These are phyloP conservation scores for Hibiscus tridactylites DNA, from an alignment of 345 rosid genomes.

Conservation along the genomic window DNA sequence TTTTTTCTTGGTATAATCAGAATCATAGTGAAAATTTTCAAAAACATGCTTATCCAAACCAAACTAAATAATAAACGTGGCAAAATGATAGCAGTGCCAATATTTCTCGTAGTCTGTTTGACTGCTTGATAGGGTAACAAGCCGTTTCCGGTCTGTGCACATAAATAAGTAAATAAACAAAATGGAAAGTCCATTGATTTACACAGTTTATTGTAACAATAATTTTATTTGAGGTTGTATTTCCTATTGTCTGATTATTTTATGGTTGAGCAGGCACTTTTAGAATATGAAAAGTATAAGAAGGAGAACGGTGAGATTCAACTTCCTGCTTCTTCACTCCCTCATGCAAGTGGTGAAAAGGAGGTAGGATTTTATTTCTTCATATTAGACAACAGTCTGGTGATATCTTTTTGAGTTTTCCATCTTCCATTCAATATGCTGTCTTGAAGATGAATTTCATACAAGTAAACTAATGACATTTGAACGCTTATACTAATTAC, in stretches of 20 bases:
- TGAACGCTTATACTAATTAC: not conserved
- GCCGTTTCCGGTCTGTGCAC: not conserved
- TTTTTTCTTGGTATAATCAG: not conserved
- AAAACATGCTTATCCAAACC: not conserved
- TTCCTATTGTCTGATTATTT: slow-evolving; percentile 17
- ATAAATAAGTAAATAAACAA: not conserved
- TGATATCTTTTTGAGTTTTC: not conserved
- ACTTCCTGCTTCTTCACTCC: slow-evolving; percentile 51
- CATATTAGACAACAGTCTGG: slow-evolving; percentile 10
- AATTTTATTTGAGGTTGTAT: not conserved
- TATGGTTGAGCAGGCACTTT: slow-evolving; percentile 48
- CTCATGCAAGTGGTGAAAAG: slow-evolving; percentile 49
- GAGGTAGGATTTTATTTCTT: slow-evolving; percentile 42
- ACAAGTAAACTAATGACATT: not conserved
- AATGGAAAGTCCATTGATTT: not conserved
- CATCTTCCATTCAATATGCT: not conserved
- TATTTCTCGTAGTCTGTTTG: not conserved
- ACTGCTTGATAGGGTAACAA: not conserved
- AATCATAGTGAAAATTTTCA: not conserved
- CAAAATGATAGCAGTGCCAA: not conserved
- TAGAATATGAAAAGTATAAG: slow-evolving; percentile 78
- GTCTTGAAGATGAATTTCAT: not conserved
- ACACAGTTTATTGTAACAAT: not conserved
- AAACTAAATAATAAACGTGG: not conserved
- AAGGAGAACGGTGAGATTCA: slow-evolving; percentile 63